A percentile compares a stretch with the other conserved stretches of the same genome.
These are phyloP conservation scores for Boletus insuetus DNA, from an alignment of 768 basidiomycete genomes.

Conservation along the genomic window DNA sequence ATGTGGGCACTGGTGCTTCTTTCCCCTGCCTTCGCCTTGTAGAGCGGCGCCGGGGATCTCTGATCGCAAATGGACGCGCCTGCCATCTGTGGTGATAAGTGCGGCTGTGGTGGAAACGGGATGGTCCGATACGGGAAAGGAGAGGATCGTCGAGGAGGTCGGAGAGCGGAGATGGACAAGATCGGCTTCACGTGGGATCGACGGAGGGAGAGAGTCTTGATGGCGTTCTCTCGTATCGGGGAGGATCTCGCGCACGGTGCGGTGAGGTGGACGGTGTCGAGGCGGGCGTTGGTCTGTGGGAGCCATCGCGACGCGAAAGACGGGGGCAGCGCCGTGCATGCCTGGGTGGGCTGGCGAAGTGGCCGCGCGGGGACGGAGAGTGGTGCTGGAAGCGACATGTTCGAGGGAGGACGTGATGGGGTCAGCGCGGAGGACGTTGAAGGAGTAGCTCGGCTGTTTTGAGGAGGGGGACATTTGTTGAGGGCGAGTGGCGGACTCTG, in stretches of 20 bases:
- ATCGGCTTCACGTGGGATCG: slow-evolving; percentile 32
- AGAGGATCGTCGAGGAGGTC: slow-evolving; percentile 33
- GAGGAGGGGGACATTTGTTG: slow-evolving; percentile 14
- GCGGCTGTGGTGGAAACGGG: slow-evolving; percentile 20
- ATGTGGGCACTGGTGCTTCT: slow-evolving; percentile 37
- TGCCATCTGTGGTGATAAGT: slow-evolving; percentile 28
- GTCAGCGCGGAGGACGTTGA: slow-evolving; percentile 45
- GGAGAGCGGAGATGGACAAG: slow-evolving; percentile 29
- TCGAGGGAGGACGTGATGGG: slow-evolving; percentile 41
- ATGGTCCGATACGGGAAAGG: slow-evolving; percentile 34
- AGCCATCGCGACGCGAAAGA: slow-evolving; percentile 38
- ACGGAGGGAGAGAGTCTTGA: slow-evolving; percentile 25
- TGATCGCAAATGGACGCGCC: slow-evolving; percentile 30
- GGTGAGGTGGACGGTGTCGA: slow-evolving; percentile 20
- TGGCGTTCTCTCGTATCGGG: slow-evolving; percentile 27
- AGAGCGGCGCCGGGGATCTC: slow-evolving; percentile 26
- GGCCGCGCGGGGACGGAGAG: slow-evolving; percentile 33
- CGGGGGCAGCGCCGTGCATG: slow-evolving; percentile 35
- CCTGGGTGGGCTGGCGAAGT: slow-evolving; percentile 16
- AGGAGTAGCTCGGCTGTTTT: slow-evolving; percentile 32
- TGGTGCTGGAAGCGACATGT: slow-evolving; percentile 43
- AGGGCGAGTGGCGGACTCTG: slow-evolving; percentile 24
- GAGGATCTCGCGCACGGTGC: slow-evolving; percentile 22
- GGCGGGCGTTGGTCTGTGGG: slow-evolving; percentile 15
- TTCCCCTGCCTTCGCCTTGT: slow-evolving; percentile 32